Conservation (phyloP, 2,329 filamentous ascomycete genomes). For the Metarhizium album region DNA sequence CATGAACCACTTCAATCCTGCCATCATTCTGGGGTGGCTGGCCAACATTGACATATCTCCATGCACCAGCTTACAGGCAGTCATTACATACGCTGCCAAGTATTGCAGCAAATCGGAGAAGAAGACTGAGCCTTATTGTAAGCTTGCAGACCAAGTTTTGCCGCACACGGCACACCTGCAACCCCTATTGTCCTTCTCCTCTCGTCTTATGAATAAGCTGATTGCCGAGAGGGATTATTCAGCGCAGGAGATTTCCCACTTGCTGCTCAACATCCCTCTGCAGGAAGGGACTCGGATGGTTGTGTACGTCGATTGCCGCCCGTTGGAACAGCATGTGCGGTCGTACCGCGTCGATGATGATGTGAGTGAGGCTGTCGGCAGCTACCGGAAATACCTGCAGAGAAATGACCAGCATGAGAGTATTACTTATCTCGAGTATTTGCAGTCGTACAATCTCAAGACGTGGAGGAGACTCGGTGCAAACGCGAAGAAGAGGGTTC, state of each 20-base stretch:
- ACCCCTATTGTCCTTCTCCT: not conserved
- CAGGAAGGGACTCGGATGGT: constrained; percentile 3
- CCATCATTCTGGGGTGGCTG: constrained; percentile 2
- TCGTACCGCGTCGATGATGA: too few relatives aligned
- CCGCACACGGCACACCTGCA: not conserved
- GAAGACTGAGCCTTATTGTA: not conserved
- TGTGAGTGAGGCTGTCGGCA: too few relatives aligned
- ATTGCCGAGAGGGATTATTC: constrained; percentile 5
- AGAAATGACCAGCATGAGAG: too few relatives aligned
- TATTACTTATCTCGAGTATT: too few relatives aligned
- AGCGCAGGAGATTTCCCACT: constrained; percentile 2
- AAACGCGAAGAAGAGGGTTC: too few relatives aligned
- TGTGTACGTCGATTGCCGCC: not conserved
- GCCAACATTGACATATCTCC: constrained; percentile 4
- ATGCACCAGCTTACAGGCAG: constrained; percentile 4
- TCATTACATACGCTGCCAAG: constrained; percentile 4
- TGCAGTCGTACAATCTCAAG: too few relatives aligned
- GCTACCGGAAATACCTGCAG: too few relatives aligned
- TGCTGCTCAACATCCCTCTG: constrained; percentile 2
- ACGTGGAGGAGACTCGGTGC: too few relatives aligned
- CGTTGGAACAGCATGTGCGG: too few relatives aligned
- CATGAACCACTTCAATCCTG: constrained; percentile 5
- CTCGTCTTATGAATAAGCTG: constrained; percentile 3
- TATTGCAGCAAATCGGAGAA: constrained; percentile 5
- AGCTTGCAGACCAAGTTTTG: constrained; percentile 3